Base-by-base conservation (phyloP, 2,329 filamentous ascomycete species). In the Botrytis porri region DNA sequence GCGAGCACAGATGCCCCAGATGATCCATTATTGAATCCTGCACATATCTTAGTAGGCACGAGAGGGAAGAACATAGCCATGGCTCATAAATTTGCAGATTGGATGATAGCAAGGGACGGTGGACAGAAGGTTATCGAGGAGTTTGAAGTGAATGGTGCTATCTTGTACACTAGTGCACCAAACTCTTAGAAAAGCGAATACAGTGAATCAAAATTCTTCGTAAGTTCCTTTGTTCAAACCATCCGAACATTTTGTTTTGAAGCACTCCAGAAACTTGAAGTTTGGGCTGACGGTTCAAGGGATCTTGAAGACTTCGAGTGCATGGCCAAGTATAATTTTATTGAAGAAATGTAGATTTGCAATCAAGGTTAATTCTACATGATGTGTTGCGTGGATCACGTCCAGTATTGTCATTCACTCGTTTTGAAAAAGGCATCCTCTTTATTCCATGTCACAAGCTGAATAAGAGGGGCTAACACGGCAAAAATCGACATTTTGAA, bases 1-100 rank as follows among this genome's bases (percentile, higher is more conserved):
- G 77, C 80, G 2, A 80, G 80, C 3, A 80, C 78, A 3, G 82
- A 84, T 71, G 75, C 81, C 1, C 78, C 79, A 4, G 76, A 79
- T 7, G 83, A 85, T 74, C 80, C 80, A 2, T 76, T 86, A 2
- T 76, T 86, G 7, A 83, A 84, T 72, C 84, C 85, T 1, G 84
- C 83, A 2, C 82, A 84, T 76, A 77, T 84, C 5, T 77, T 85
- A 4, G 76, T 85, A 10, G 83, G 82, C 0, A 79, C 74, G 10
- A 79, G 81, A 59, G 81, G 81, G 0, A 76, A 77, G 37, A 82
- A 84, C 75, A 72, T 76, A 60, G 74, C 79, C 41, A 75, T 81
- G 69, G 83, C 83, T 0, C 75, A 80, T 12, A 74, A 74, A 5
- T 85, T 85, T 75, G 80, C 81, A 8, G 75, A 82, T 45, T 85